Conservation (phyloP, 257 asterid genomes). For the Datura wrightii region DNA sequence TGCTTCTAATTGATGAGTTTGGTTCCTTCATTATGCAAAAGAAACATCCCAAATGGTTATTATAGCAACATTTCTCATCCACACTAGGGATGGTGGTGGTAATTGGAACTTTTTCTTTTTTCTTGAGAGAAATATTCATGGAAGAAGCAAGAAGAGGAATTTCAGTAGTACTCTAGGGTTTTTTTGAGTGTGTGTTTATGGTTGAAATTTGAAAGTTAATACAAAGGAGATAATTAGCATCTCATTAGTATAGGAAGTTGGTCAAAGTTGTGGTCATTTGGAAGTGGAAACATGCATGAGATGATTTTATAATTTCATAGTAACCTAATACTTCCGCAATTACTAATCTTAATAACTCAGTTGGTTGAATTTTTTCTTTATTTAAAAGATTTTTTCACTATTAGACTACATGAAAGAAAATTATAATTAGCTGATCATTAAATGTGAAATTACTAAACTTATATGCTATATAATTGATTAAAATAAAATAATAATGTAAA, state of each 20-base stretch:
- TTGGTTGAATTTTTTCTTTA: too few species aligned
- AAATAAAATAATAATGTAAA: too few species aligned
- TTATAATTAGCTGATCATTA: too few species aligned
- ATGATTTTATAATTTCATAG: too few species aligned
- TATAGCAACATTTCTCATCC: slow-evolving; percentile 34
- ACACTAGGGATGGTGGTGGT: slow-evolving; percentile 43
- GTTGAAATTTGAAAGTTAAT: not conserved
- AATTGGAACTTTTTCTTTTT: slow-evolving; percentile 29
- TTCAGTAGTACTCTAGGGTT: not conserved
- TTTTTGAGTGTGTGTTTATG: not conserved
- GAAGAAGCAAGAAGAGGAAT: not conserved
- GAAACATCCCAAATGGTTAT: slow-evolving; percentile 59
- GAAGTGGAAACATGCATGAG: slow-evolving; percentile 22
- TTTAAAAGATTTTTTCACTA: not conserved
- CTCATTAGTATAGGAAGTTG: not conserved
- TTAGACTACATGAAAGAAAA: not conserved
- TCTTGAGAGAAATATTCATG: slow-evolving; percentile 30
- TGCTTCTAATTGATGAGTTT: slow-evolving; percentile 50
- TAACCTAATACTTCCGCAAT: not conserved
- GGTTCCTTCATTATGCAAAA: slow-evolving; percentile 71
- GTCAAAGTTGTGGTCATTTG: slow-evolving; percentile 35
- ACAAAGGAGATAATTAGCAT: slow-evolving; percentile 21
- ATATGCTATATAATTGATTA: too few species aligned
- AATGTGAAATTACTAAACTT: not conserved
- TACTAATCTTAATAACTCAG: too few species aligned